Evolutionary conservation across 208 protist species (phyloP), one percentile per base, ranked within the genome.

Genomic region (Tritrichomonas foetus): DNA sequence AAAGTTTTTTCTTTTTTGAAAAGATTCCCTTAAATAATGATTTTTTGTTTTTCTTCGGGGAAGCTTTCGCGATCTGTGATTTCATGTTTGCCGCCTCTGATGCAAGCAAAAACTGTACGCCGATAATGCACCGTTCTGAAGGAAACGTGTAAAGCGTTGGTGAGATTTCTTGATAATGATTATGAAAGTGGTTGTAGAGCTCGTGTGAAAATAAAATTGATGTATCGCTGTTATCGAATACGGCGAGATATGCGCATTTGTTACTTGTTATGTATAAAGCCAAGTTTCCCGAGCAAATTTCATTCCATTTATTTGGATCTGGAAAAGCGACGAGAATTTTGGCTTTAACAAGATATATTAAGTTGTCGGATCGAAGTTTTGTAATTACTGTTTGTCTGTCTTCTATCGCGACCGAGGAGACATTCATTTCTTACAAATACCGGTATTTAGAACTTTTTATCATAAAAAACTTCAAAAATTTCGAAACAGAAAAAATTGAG

Each of bases 181-280:
- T 39, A 2, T 53, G 25, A 27, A 89, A 89, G 39, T 89, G 11
- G 9, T 89, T n/a, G 57, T 89, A 89, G 27, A 89, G 47, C 41
- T 89, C 78, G 44, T 89, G 78, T 8, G 78, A 89, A 36, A 89
- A 89, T 57, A 53, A n/a, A 53, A 89, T 2, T 61, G 9, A n/a
- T 53, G 20, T 27, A 27, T 13, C 22, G 39, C 57, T 16, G 3
- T 39, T 27, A 89, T 89, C 78, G 39, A 53, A 89, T 57, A 89
- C 41, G 27, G 44, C 39, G 30, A 89, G 13, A 39, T 89, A 89
- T 57, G 30, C 20, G 16, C 16, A 55, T 22, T 57, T 20, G 33
- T 9, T 27, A 16, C 3, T 39, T 20, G 53, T 47, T 16, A 53
- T 33, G 30, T 89, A 13, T 57, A 89, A 39, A 8, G 78, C 41